A percentile compares a stretch with the other conserved stretches of the same genome.
Conservation (phyloP, 202 grass and related monocot species). For the Zizania palustris region DNA sequence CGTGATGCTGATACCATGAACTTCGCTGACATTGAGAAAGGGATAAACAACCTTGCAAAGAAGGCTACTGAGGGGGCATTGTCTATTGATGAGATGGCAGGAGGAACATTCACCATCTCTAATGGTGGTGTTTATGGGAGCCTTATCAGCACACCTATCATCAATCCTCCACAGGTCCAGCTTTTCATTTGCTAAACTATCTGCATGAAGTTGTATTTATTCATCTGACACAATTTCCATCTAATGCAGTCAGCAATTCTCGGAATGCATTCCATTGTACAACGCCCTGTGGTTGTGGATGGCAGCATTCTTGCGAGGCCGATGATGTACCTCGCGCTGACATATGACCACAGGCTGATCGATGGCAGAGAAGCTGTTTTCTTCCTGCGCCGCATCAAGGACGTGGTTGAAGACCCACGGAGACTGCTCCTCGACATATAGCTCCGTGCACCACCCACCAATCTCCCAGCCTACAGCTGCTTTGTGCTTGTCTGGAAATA, state of each 20-base stretch:
- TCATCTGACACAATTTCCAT: not conserved
- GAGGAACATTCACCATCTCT: slow-evolving; percentile 96
- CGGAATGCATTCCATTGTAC: slow-evolving; percentile 95
- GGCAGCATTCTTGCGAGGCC: slow-evolving; percentile 70
- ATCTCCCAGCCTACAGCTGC: not conserved
- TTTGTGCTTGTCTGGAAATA: slow-evolving; percentile 66
- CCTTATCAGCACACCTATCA: slow-evolving; percentile 93
- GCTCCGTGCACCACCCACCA: not conserved
- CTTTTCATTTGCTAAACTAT: not conserved
- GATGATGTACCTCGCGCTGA: slow-evolving; percentile 93
- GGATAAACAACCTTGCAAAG: slow-evolving; percentile 81
- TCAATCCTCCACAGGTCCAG: slow-evolving; percentile 91
- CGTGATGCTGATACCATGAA: slow-evolving; percentile 86
- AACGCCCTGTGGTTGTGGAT: slow-evolving; percentile 74
- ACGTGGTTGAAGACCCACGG: slow-evolving; percentile 88
- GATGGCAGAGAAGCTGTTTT: slow-evolving; percentile 96
- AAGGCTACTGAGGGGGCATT: slow-evolving; percentile 91
- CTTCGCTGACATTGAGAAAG: slow-evolving; percentile 95
- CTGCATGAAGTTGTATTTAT: not conserved
- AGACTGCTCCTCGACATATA: slow-evolving; percentile 92
- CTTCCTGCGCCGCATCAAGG: slow-evolving; percentile 93
- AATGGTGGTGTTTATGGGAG: slow-evolving; percentile 97
- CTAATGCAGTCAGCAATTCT: slow-evolving; percentile 84
- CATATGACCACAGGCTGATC: slow-evolving; percentile 95
- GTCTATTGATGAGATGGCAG: slow-evolving; percentile 98